A percentile compares a stretch with the other conserved stretches of the same genome.
phyloP scores from a whole-genome alignment of 2,329 filamentous ascomycete genomes.

The Chrysoporthe cubensis region DNA sequence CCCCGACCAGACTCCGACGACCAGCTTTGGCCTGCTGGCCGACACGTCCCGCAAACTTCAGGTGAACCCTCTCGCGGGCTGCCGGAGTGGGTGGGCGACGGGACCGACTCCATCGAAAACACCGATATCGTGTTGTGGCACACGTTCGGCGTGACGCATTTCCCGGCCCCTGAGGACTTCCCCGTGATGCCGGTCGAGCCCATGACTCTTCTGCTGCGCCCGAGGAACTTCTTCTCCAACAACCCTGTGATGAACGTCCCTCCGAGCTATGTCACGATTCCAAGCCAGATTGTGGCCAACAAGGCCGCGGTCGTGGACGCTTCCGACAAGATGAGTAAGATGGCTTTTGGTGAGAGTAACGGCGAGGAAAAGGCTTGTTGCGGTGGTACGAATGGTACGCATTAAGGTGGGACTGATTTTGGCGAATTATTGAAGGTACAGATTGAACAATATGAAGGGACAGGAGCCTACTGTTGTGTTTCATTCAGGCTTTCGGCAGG shows the following conservation, averaged over 20 bases:
- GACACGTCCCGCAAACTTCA: slow-evolving; percentile 85
- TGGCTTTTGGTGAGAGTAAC: slow-evolving; percentile 35
- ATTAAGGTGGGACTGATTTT: neutral
- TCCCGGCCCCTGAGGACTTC: slow-evolving; percentile 88
- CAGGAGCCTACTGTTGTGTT: neutral
- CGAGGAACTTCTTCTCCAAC: slow-evolving; percentile 79
- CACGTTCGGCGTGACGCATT: slow-evolving; percentile 89
- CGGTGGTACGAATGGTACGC: slow-evolving; percentile 18
- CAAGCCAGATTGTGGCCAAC: slow-evolving; percentile 65
- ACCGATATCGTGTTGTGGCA: slow-evolving; percentile 91
- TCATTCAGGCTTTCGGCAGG: neutral
- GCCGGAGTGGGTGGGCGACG: slow-evolving; percentile 76
- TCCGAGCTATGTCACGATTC: slow-evolving; percentile 73
- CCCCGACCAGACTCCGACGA: slow-evolving; percentile 68
- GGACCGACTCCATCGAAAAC: slow-evolving; percentile 72
- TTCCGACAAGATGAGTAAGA: slow-evolving; percentile 52
- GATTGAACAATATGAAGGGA: neutral
- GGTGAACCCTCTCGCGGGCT: slow-evolving; percentile 76
- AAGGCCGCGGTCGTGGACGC: slow-evolving; percentile 49
- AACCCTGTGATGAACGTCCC: slow-evolving; percentile 84
- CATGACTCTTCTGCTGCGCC: slow-evolving; percentile 78
- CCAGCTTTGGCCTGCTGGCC: slow-evolving; percentile 82
- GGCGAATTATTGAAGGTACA: neutral
- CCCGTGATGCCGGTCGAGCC: slow-evolving; percentile 89
- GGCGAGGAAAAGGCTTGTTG: slow-evolving; percentile 19